Conservation (phyloP, 495 filamentous ascomycete genomes). For the Neurospora sp. region DNA sequence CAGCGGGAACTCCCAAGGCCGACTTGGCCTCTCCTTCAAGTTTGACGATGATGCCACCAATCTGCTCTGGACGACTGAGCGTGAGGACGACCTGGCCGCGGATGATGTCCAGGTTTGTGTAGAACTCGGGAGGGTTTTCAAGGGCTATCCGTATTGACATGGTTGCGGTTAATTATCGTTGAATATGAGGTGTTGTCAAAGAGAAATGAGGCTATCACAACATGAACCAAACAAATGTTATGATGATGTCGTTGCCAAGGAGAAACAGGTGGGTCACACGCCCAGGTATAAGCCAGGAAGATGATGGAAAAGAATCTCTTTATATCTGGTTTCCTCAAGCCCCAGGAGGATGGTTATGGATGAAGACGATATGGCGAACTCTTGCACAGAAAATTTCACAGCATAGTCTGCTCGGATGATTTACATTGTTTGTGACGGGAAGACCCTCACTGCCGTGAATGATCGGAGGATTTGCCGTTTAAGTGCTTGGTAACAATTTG, state of each 20-base stretch:
- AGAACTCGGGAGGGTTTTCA: constrained; percentile 63
- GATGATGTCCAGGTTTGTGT: constrained; percentile 83
- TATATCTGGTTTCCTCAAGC: background rate
- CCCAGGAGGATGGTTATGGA: background rate
- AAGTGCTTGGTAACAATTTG: background rate
- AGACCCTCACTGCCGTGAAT: background rate
- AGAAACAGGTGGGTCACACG: background rate
- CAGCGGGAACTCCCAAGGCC: constrained; percentile 28
- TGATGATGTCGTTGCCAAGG: background rate
- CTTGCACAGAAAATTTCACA: background rate
- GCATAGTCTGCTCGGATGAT: background rate
- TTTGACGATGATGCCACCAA: constrained; percentile 80
- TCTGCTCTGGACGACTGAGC: constrained; percentile 51
- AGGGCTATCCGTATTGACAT: constrained; percentile 77
- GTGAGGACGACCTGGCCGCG: constrained; percentile 54
- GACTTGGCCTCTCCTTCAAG: constrained; percentile 83
- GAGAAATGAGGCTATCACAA: background rate
- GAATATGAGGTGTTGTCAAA: too few relatives aligned
- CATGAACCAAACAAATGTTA: background rate
- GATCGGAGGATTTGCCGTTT: background rate
- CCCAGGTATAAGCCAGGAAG: background rate
- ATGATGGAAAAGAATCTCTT: background rate
- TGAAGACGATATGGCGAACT: background rate
- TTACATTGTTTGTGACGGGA: background rate
- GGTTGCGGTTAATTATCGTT: constrained; percentile 38